Evolutionary conservation across 441 rosid species (phyloP).

Genomic region (Jatropha podagrica): DNA sequence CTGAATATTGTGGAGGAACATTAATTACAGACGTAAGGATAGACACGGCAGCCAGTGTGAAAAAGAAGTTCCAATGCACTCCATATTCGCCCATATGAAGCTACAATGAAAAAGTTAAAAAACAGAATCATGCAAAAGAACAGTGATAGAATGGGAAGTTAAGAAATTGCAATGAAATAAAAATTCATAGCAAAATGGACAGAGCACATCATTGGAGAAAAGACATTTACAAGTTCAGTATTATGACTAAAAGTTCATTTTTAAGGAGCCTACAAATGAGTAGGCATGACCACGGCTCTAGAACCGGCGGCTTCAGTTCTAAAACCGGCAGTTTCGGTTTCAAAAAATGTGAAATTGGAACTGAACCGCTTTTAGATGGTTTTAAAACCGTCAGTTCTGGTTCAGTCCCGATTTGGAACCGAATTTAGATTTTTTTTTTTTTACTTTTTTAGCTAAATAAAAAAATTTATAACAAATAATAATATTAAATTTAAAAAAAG

Average conservation of each 20-base stretch:
- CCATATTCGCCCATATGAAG: slow-evolving; percentile 86
- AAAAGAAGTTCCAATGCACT: slow-evolving; percentile 94
- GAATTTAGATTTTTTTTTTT: too few species aligned
- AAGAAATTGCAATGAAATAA: background rate
- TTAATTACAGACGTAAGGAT: slow-evolving; percentile 60
- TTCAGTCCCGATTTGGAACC: too few species aligned
- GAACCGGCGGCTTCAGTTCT: too few species aligned
- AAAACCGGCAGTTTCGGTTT: too few species aligned
- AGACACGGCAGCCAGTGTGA: slow-evolving; percentile 84
- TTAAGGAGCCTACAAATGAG: background rate
- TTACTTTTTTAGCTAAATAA: too few species aligned
- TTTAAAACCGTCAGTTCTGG: too few species aligned
- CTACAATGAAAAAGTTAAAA: slow-evolving; percentile 31
- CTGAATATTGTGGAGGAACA: slow-evolving; percentile 70
- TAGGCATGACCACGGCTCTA: too few species aligned
- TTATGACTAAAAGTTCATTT: background rate
- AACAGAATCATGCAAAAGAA: background rate
- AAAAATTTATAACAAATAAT: too few species aligned
- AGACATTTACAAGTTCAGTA: background rate
- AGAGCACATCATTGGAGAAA: background rate
- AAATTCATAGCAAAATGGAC: background rate
- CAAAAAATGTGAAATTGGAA: too few species aligned
- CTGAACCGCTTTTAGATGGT: too few species aligned
- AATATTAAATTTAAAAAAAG: too few species aligned
- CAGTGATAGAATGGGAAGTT: background rate